Evolutionary conservation across 1,139 yeast genomes (phyloP).

Genomic region (Geotrichum citri-aurantii): DNA sequence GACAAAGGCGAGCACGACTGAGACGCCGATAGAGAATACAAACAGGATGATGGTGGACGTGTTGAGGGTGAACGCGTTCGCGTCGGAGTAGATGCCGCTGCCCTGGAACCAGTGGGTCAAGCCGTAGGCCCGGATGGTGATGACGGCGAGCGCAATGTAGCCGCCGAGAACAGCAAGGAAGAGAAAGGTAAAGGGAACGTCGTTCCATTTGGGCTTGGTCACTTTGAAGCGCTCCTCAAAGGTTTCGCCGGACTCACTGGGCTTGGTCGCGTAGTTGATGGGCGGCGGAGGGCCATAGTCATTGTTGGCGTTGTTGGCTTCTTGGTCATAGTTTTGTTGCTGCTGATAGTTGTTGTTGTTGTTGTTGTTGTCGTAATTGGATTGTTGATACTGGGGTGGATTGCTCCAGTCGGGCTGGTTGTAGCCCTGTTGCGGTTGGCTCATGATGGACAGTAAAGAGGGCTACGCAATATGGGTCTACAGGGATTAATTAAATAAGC

Average conservation of each 20-base stretch:
- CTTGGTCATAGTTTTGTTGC: constrained; percentile 17
- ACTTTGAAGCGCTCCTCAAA: constrained; percentile 66
- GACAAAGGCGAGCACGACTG: constrained; percentile 52
- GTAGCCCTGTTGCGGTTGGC: constrained; percentile 3
- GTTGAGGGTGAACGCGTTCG: constrained; percentile 55
- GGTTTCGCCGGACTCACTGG: constrained; percentile 37
- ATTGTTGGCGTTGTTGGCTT: constrained; percentile 13
- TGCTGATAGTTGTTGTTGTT: constrained; percentile 19
- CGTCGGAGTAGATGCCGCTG: constrained; percentile 55
- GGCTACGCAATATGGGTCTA: neutral
- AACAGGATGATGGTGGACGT: constrained; percentile 69
- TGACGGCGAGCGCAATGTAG: constrained; percentile 64
- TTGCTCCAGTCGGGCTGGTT: neutral
- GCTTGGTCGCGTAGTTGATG: constrained; percentile 26
- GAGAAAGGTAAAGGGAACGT: constrained; percentile 48
- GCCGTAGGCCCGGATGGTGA: constrained; percentile 61
- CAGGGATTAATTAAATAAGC: neutral
- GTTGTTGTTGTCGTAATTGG: constrained; percentile 8
- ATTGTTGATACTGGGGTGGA: constrained; percentile 8
- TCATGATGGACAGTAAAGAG: neutral
- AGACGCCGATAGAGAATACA: constrained; percentile 57
- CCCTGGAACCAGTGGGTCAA: constrained; percentile 53
- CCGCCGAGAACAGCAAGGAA: constrained; percentile 60
- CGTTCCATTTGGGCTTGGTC: constrained; percentile 62
- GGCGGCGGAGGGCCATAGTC: constrained; percentile 24